Percentiles rank a stretch among this genome's conserved stretches.
Conservation (phyloP, 106 monocot species). For the Allium fistulosum region DNA sequence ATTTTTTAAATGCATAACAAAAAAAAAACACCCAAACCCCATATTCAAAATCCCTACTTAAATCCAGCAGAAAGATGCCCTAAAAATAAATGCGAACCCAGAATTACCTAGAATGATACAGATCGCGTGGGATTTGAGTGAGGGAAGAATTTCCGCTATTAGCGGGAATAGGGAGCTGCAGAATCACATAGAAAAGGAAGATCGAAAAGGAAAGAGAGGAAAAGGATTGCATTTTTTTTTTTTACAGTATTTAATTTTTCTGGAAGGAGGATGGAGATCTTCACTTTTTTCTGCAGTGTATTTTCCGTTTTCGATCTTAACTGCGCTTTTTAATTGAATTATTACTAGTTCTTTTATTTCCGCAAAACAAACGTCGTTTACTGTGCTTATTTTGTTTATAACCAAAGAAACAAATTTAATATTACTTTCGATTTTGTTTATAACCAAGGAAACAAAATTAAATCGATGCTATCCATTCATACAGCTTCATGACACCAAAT, state of each 20-base stretch:
- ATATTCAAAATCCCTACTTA: not conserved
- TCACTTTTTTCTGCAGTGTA: not conserved
- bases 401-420: not conserved
- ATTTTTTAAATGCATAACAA: not conserved
- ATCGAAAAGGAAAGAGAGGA: conserved; percentile 2
- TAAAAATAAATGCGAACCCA: not conserved
- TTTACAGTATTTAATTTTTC: not conserved
- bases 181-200: conserved; percentile 16
- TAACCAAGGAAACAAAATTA: no score
- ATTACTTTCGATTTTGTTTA: not conserved
- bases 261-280: conserved; percentile 4
- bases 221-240: conserved; percentile 6
- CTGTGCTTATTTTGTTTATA: not conserved
- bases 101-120: conserved; percentile 86
- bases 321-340: not conserved
- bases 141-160: conserved; percentile 28
- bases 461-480: no score
- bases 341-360: not conserved
- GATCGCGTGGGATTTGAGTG: conserved; percentile 50
- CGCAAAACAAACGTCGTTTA: not conserved
- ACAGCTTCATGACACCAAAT: no score
- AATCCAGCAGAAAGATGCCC: not conserved
- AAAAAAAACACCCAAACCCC: not conserved
- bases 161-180: conserved; percentile 9
- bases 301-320: not conserved